These are phyloP conservation scores for Penicillium salamii DNA, from an alignment of 495 filamentous ascomycete genomes.

Conservation along the genomic window DNA sequence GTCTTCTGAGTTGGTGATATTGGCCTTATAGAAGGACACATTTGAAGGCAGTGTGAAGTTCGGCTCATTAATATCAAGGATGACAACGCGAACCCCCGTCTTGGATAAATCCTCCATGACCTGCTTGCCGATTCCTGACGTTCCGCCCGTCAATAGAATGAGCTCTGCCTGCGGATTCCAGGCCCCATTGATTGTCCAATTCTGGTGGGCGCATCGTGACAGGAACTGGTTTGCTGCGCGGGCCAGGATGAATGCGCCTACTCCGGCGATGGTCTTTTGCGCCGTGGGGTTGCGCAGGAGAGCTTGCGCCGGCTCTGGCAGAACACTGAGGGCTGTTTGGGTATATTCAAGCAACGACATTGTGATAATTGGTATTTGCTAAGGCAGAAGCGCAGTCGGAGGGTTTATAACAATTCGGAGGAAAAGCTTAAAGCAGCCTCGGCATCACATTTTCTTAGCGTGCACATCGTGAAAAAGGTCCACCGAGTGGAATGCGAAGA, in stretches of 20 bases:
- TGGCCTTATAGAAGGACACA: constrained; percentile 47
- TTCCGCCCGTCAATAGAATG: constrained; percentile 57
- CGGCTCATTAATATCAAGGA: constrained; percentile 48
- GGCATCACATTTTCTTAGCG: background rate
- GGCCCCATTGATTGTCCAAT: constrained; percentile 40
- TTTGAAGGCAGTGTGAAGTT: constrained; percentile 34
- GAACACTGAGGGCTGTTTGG: constrained; percentile 23
- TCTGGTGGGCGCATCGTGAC: constrained; percentile 45
- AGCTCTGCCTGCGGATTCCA: constrained; percentile 50
- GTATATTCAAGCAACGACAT: constrained; percentile 24
- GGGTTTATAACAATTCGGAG: background rate
- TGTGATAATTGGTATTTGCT: background rate
- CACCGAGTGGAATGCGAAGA: background rate
- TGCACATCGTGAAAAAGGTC: background rate
- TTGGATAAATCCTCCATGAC: constrained; percentile 45
- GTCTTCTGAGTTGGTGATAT: constrained; percentile 49
- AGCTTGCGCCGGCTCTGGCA: constrained; percentile 29
- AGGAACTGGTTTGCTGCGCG: constrained; percentile 40
- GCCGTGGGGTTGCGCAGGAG: constrained; percentile 25
- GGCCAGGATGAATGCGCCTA: constrained; percentile 37
- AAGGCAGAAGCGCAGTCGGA: background rate
- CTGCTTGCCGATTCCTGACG: constrained; percentile 54
- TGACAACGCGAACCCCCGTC: constrained; percentile 48
- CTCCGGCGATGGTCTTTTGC: constrained; percentile 25
- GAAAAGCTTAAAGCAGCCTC: background rate